phyloP scores from a whole-genome alignment of 1,139 yeast species.

The Taphrina deformans region DNA sequence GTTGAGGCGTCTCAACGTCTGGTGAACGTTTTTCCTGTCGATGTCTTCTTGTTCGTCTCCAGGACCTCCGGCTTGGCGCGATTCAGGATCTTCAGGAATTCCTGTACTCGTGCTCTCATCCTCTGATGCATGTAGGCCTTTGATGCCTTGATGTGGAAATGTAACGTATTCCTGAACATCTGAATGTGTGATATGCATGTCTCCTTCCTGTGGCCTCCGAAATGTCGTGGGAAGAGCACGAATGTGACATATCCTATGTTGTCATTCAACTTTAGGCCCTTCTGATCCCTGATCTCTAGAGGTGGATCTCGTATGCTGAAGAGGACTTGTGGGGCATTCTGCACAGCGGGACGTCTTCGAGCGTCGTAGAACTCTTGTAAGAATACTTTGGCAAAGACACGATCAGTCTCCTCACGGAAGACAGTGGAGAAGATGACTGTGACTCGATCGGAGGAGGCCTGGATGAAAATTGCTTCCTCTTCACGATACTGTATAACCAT shows the following conservation, averaged over 20 bases:
- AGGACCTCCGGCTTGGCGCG: slow-evolving; percentile 95
- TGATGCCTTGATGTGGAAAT: slow-evolving; percentile 95
- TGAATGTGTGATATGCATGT: slow-evolving; percentile 87
- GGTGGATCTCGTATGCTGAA: slow-evolving; percentile 92
- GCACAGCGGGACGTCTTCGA: slow-evolving; percentile 81
- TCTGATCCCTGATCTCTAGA: slow-evolving; percentile 62
- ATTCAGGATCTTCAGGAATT: slow-evolving; percentile 90
- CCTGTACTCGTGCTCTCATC: slow-evolving; percentile 93
- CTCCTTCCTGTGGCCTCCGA: slow-evolving; percentile 49
- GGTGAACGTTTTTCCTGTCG: slow-evolving; percentile 27
- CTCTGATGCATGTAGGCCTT: slow-evolving; percentile 98
- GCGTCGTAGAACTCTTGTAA: slow-evolving; percentile 97
- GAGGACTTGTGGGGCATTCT: slow-evolving; percentile 96
- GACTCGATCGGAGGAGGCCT: slow-evolving; percentile 92
- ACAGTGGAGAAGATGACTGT: slow-evolving; percentile 93
- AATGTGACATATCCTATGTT: slow-evolving; percentile 51
- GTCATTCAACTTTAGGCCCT: slow-evolving; percentile 43
- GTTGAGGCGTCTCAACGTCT: slow-evolving; percentile 12
- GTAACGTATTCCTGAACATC: slow-evolving; percentile 92
- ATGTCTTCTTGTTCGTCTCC: slow-evolving; percentile 64
- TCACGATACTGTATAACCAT: slow-evolving; percentile 85
- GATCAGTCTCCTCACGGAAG: slow-evolving; percentile 96
- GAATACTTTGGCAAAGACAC: slow-evolving; percentile 90
- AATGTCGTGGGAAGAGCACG: slow-evolving; percentile 64
- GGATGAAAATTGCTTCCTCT: slow-evolving; percentile 84